A percentile compares a stretch with the other conserved stretches of the same genome.
These are phyloP conservation scores for Hyaloscypha hepaticicola DNA, from an alignment of 495 filamentous ascomycete species.

Conservation along the genomic window DNA sequence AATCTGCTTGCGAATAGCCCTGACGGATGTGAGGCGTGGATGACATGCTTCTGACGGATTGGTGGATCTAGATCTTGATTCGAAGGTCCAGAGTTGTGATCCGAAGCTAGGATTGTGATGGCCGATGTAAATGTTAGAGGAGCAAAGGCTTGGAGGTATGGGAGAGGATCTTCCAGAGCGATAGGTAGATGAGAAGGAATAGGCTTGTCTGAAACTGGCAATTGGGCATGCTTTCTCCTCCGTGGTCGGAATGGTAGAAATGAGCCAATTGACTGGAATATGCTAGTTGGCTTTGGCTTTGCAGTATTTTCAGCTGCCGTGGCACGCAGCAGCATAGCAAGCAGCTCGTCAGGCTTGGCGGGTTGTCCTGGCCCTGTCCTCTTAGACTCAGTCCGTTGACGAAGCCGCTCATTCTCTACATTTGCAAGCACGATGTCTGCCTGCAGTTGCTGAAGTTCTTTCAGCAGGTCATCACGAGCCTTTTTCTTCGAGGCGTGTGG, in stretches of 20 bases:
- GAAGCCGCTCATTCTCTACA: constrained; percentile 31
- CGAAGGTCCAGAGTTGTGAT: constrained; percentile 20
- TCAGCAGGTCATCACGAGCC: constrained; percentile 25
- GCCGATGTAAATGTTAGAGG: constrained; percentile 51
- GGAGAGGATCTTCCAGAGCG: constrained; percentile 52
- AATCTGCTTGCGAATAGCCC: constrained; percentile 47
- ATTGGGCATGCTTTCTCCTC: constrained; percentile 15
- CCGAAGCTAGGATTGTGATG: constrained; percentile 40
- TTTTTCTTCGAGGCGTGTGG: constrained; percentile 27
- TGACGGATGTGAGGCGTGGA: constrained; percentile 37
- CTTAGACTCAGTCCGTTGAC: constrained; percentile 16
- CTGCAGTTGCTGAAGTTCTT: constrained; percentile 30
- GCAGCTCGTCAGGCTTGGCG: constrained; percentile 24
- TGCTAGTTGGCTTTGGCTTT: constrained; percentile 38
- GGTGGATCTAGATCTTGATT: constrained; percentile 2
- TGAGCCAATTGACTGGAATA: constrained; percentile 41
- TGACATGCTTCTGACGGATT: constrained; percentile 37
- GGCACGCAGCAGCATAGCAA: constrained; percentile 17
- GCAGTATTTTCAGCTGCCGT: constrained; percentile 16
- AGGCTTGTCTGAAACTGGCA: constrained; percentile 29
- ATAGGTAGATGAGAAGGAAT: constrained; percentile 53
- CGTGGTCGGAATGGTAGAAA: constrained; percentile 50
- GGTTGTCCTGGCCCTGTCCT: not conserved
- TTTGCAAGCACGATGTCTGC: constrained; percentile 32
- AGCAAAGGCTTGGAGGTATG: constrained; percentile 57